Base-by-base conservation (phyloP, 768 basidiomycete genomes). In the Pisolithus microcarpus region DNA sequence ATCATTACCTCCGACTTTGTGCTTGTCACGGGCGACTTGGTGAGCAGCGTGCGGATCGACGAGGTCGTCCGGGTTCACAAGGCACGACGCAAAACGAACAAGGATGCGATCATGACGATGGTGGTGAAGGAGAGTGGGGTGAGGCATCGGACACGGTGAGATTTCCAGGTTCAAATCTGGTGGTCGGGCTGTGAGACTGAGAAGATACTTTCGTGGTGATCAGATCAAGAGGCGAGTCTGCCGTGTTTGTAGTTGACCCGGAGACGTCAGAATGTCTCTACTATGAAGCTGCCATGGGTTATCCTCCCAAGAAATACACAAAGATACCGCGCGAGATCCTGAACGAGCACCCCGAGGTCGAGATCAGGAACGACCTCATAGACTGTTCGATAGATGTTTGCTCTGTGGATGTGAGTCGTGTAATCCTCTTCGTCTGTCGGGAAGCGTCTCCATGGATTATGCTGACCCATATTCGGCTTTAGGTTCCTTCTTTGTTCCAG, bases 81-180 rank as follows among this genome's bases (percentile, higher is more conserved):
- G 75, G 87, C 88, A 65, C 74, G 92, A 46, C 75, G 91, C 54
- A 85, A 84, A 67, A 79, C 75, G 53, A 91, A 94, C 68, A 90
- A 91, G 72, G 89, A 97, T 64, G 89, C 87, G 37, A 91, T 93
- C 61, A 93, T 99, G 91, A 93, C 92, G 24, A 91, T 98, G 75
- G 91, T 91, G 13, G 87, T 89, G 52, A 90, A 89, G 68, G 83
- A 87, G 68, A 81, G 81, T 58, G 86, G 85, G 13, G 75, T 74
- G 7, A 70, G 64, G 54, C 90, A 89, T 69, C 74, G 87, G 44
- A 87, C 87, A 44, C 79, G 85, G 89, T 87, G 56, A 49, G 79
- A 18, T 46, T 38, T 26, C 26, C 26, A 6, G 26, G 26, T 26
- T 26, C 49, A 18, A 40, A 31, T 39, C 23, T 43, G 18, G 19